Base-by-base conservation (phyloP, 2,329 filamentous ascomycete species). In the Epichloe festucae region DNA sequence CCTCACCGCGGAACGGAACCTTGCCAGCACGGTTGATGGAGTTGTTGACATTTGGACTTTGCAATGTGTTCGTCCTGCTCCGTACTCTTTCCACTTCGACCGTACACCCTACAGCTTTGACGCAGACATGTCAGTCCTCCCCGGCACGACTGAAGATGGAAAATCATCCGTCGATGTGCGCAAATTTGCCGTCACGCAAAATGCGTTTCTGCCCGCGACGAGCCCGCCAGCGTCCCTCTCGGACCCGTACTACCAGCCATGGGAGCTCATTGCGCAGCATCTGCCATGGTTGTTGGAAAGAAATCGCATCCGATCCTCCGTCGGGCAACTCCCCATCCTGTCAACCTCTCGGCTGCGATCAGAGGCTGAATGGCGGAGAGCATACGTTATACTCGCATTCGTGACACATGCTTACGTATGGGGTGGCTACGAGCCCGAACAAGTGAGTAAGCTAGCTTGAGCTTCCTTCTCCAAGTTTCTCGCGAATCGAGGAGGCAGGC, bases 351-450 rank as follows among this genome's bases (percentile, higher is more conserved):
- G 75, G 5, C 72, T 95, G 5, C 64, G 67, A 4, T 76, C 74
- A 2, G 82, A 87, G 58, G 68, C 77, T 1, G 85, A 95, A 70
- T 94, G 87, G 87, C 76, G 84, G 56, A 75, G 89, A 58, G 89
- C 89, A 51, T 95, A 94, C 65, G 76, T 83, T 3, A 74, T 94
- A 7, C 72, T 96, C 42, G 81, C 78, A 0, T 93, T 94, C 61
- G 76, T 95, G 51, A 76, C 87, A 1, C 89, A 97, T 66, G 84
- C 81, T 10, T 95, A 95, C 66, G 82, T 96, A 19, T 97, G 91
- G 91, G 88, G 89, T 52, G 88, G 86, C 21, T 79, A 87, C 43
- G 76, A 73, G 51, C 85, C 89, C 2, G 74, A 77, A 54, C 85
- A 93, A 69, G 87, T 89, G 60, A 59, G 68, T 50, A 6, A 31